phyloP scores from a whole-genome alignment of 352 stramenopile species.

The Phytophthora nicotianae region DNA sequence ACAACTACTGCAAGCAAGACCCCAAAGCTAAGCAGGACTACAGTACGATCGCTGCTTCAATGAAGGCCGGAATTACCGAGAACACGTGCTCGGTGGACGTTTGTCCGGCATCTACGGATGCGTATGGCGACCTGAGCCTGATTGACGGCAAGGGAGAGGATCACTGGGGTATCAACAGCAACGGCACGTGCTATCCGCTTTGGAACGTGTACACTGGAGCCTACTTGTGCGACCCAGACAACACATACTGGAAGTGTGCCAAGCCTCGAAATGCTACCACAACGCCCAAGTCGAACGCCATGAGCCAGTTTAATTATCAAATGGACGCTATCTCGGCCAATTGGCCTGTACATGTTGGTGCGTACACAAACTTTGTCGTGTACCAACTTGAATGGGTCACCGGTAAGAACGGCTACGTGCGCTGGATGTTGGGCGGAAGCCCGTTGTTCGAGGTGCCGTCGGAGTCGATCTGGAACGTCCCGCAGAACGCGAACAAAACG shows the following conservation, averaged over 20 bases:
- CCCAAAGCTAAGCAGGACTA: constrained; percentile 46
- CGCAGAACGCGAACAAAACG: constrained; percentile 38
- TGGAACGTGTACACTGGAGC: constrained; percentile 53
- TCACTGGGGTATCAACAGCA: constrained; percentile 52
- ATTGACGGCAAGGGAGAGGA: constrained; percentile 49
- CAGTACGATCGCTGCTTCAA: constrained; percentile 40
- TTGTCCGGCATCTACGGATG: constrained; percentile 53
- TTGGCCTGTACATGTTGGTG: constrained; percentile 68
- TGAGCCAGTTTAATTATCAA: constrained; percentile 19
- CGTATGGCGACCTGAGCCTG: constrained; percentile 42
- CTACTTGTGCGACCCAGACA: constrained; percentile 56
- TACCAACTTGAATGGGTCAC: constrained; percentile 53
- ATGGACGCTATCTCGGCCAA: constrained; percentile 64
- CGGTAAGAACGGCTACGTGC: constrained; percentile 44
- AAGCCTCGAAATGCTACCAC: constrained; percentile 46
- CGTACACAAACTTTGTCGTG: constrained; percentile 63
- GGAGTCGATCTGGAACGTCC: constrained; percentile 42
- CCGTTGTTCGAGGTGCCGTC: constrained; percentile 84
- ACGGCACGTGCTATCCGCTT: constrained; percentile 52
- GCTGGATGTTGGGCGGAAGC: constrained; percentile 64
- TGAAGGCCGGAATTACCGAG: constrained; percentile 48
- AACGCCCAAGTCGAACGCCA: constrained; percentile 51
- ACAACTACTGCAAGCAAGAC: constrained; percentile 47
- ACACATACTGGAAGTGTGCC: constrained; percentile 40
- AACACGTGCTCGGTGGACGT: constrained; percentile 43